Base-by-base conservation (phyloP, 2,329 filamentous ascomycete genomes). In the Trichothecium roseum region DNA sequence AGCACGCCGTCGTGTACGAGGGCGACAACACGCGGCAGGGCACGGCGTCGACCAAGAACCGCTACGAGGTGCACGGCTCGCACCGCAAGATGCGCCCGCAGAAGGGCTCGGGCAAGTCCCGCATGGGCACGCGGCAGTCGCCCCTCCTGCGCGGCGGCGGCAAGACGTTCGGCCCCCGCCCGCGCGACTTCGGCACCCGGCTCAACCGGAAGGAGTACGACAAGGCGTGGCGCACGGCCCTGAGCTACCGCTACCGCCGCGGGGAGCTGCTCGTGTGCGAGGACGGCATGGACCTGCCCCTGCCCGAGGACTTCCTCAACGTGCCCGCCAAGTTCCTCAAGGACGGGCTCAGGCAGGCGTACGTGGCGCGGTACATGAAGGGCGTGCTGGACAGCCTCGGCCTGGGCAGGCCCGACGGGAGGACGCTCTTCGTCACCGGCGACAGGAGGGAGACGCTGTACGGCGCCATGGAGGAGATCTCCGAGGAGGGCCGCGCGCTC, bases 191-290 rank as follows among this genome's bases (percentile, higher is more conserved):
- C 54, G 75, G 76, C 40, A 93, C 88, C 16, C 72, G 73, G 13
- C 68, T 98, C 37, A 87, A 82, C 49, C 72, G 73, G 54, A 96
- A 96, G 66, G 76, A 94, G 32, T 98, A 98, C 64, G 88, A 96
- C 60, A 71, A 93, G 49, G 91, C 91, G 8, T 96, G 86, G 85
- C 78, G 91, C 54, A 96, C 84, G 30, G 91, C 91, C 9, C 71
- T 98, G 45, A 91, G 83, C 52, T 94, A 94, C 66, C 78, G 91
- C 40, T 96, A 91, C 62, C 72, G 81, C 45, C 77, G 79, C 45
- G 91, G 88, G 33, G 85, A 96, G 64, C 65, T 98, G 50, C 67
- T 95, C 45, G 76, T 98, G 29, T 79, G 91, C 49, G 80, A 89
- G 51, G 81, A 86, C 51, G 74, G 76, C 28, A 72, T 84, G 62